Evolutionary conservation across 2,329 filamentous ascomycete genomes (phyloP).

Genomic region (Pseudovirgaria hyperparasitica): DNA sequence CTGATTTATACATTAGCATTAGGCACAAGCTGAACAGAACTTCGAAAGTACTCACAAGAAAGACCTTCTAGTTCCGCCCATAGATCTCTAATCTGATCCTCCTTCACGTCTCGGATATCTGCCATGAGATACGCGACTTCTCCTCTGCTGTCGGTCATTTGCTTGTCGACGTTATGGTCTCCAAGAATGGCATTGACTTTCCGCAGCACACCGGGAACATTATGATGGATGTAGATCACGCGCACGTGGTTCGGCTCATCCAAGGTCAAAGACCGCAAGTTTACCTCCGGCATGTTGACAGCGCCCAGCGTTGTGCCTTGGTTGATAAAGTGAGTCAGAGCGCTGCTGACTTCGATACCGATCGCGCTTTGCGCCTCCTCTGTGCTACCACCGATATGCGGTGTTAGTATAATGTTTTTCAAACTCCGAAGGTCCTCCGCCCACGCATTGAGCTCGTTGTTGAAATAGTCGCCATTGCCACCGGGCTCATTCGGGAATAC

Average conservation of each 20-base stretch:
- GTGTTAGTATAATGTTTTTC: constrained; percentile 88
- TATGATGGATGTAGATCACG: constrained; percentile 93
- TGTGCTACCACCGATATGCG: constrained; percentile 94
- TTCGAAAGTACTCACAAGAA: constrained; percentile 54
- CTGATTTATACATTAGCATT: constrained; percentile 9
- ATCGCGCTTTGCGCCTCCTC: constrained; percentile 96
- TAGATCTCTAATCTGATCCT: constrained; percentile 71
- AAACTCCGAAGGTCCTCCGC: constrained; percentile 70
- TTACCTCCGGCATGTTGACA: constrained; percentile 94
- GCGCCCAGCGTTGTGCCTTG: constrained; percentile 82
- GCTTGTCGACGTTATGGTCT: constrained; percentile 96
- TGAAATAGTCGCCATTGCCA: constrained; percentile 93
- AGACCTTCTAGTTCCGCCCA: constrained; percentile 72
- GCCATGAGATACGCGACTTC: constrained; percentile 97
- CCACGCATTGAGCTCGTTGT: constrained; percentile 69
- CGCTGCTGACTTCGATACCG: constrained; percentile 80
- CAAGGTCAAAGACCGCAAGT: constrained; percentile 74
- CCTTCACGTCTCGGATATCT: constrained; percentile 79
- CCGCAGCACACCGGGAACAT: constrained; percentile 87
- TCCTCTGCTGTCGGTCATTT: constrained; percentile 90
- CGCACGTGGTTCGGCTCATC: constrained; percentile 84
- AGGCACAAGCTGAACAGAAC: constrained; percentile 1
- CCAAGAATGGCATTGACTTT: constrained; percentile 91
- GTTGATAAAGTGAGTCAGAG: constrained; percentile 89
- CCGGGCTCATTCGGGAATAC: constrained; percentile 91